These are phyloP conservation scores for Alternaria conjuncta DNA, from an alignment of 2,329 filamentous ascomycete genomes.

Conservation along the genomic window DNA sequence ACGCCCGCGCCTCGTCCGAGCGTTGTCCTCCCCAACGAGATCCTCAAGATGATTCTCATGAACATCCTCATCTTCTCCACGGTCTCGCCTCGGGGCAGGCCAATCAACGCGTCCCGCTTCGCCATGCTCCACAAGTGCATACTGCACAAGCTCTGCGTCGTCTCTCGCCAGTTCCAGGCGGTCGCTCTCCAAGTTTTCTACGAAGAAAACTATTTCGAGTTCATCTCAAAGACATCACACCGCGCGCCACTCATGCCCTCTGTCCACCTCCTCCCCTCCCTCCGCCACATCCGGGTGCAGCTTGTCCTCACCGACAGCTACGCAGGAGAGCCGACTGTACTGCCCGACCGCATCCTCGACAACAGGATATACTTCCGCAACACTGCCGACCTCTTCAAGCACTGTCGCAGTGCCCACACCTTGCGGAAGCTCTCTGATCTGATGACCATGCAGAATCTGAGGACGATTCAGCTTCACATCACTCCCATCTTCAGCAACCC, in stretches of 20 bases:
- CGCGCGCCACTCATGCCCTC: constrained; percentile 2
- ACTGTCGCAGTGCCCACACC: constrained; percentile 16
- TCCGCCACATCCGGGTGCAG: constrained; percentile 8
- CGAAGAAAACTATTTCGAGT: constrained; percentile 8
- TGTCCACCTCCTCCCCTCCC: background rate
- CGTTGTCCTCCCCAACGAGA: constrained; percentile 18
- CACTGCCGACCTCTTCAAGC: constrained; percentile 5
- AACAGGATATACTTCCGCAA: constrained; percentile 1
- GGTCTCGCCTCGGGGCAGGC: background rate
- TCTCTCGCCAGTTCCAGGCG: constrained; percentile 7
- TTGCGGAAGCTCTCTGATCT: constrained; percentile 13
- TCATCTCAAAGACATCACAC: background rate
- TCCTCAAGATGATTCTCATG: constrained; percentile 8
- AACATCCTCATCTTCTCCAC: background rate
- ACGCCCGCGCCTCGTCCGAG: constrained; percentile 4
- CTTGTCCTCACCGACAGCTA: constrained; percentile 14
- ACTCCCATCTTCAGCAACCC: background rate
- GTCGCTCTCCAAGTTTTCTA: constrained; percentile 19
- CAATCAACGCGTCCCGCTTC: constrained; percentile 5
- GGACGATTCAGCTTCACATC: constrained; percentile 14
- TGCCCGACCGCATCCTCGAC: background rate
- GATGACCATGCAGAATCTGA: constrained; percentile 1
- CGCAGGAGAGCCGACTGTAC: background rate
- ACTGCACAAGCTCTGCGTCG: constrained; percentile 14
- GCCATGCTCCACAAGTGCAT: constrained; percentile 8